These are phyloP conservation scores for Myrmaecium sp. DNA, from an alignment of 2,329 filamentous ascomycete species.

Conservation along the genomic window DNA sequence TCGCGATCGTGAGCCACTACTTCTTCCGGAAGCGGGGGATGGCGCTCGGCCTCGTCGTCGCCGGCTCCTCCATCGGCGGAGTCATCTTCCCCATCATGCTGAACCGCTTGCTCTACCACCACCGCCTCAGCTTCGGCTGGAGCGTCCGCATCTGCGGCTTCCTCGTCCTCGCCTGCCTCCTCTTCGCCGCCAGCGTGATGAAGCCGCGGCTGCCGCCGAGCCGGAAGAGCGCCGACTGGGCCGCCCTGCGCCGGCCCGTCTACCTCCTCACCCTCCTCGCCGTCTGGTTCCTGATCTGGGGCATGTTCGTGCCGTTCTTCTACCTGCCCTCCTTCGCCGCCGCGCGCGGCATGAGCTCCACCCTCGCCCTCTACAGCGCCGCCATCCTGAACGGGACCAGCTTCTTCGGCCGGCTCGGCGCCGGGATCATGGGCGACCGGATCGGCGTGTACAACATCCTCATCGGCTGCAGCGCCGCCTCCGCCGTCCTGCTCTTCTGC, in stretches of 20 bases:
- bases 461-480: constrained; percentile 30
- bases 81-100: constrained; percentile 26
- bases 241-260: not conserved
- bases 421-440: constrained; percentile 1
- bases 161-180: constrained; percentile 32
- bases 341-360: not conserved
- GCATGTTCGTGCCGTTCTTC: constrained; percentile 16
- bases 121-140: constrained; percentile 41
- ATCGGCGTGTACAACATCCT: constrained; percentile 32
- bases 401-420: constrained; percentile 1
- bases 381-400: constrained; percentile 4
- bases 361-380: constrained; percentile 23
- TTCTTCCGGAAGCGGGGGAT: constrained; percentile 22
- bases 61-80: constrained; percentile 26
- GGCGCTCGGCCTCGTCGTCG: constrained; percentile 23
- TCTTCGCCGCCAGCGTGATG: constrained; percentile 17
- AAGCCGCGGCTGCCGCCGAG: constrained; percentile 24
- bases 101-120: constrained; percentile 29
- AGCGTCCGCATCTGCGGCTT: constrained; percentile 44
- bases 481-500: constrained; percentile 28
- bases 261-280: constrained; percentile 9
- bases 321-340: constrained; percentile 11
- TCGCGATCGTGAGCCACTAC: constrained; percentile 25
- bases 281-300: constrained; percentile 11
- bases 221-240: not conserved